Evolutionary conservation across 345 rosid genomes (phyloP).

Genomic region (Reutealis trisperma): DNA sequence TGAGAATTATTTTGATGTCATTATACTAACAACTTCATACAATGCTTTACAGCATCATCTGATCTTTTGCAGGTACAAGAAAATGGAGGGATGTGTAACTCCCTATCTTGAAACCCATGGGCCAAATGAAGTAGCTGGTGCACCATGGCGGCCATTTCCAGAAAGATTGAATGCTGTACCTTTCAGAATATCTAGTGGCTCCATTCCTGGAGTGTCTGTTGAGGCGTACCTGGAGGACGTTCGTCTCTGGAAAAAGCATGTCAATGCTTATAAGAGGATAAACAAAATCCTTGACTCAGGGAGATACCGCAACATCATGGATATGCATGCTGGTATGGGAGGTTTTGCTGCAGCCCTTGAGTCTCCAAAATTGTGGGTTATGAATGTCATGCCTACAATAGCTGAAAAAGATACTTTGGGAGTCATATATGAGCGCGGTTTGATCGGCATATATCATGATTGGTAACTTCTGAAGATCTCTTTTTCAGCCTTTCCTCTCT

Average conservation of each 20-base stretch:
- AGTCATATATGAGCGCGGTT: slow-evolving; percentile 33
- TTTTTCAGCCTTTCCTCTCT: background rate
- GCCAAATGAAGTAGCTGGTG: slow-evolving; percentile 42
- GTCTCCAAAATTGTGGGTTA: slow-evolving; percentile 35
- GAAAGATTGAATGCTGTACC: slow-evolving; percentile 35
- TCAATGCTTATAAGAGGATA: slow-evolving; percentile 31
- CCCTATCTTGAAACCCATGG: slow-evolving; percentile 17
- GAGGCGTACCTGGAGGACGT: slow-evolving; percentile 24
- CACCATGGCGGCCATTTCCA: slow-evolving; percentile 35
- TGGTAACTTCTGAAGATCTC: slow-evolving; percentile 24
- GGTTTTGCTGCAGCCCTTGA: slow-evolving; percentile 39
- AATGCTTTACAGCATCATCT: background rate
- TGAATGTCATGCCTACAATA: slow-evolving; percentile 41
- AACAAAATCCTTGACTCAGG: slow-evolving; percentile 35
- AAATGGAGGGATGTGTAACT: slow-evolving; percentile 33
- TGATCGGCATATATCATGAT: slow-evolving; percentile 40
- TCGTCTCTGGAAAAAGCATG: slow-evolving; percentile 35
- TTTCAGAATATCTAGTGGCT: slow-evolving; percentile 32
- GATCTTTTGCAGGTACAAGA: slow-evolving; percentile 25
- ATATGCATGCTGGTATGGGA: slow-evolving; percentile 39
- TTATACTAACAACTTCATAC: background rate
- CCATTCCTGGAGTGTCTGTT: slow-evolving; percentile 14
- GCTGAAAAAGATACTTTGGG: slow-evolving; percentile 34
- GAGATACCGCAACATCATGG: slow-evolving; percentile 38
- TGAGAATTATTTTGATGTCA: background rate